Conservation (phyloP, 2,329 filamentous ascomycete species). For the Colletotrichum tofieldiae region DNA sequence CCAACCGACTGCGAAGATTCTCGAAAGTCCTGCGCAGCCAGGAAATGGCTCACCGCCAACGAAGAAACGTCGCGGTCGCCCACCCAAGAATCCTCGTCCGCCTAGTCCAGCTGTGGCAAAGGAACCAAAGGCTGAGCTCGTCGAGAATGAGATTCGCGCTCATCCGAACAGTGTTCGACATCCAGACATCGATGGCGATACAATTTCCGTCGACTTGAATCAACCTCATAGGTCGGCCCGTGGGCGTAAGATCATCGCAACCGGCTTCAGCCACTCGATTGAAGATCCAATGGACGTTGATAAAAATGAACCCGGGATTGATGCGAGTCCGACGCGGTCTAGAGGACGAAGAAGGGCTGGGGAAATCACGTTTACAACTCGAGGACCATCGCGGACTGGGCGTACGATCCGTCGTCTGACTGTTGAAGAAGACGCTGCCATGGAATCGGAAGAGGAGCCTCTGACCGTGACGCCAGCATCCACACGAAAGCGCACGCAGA, state of each 20-base stretch:
- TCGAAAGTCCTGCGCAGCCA: not conserved
- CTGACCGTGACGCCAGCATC: constrained; percentile 5
- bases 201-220: constrained; percentile 26
- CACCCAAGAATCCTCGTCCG: constrained; percentile 37
- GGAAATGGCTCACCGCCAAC: constrained; percentile 5
- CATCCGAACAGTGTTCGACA: not conserved
- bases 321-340: constrained; percentile 23
- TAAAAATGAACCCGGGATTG: constrained; percentile 11
- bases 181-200: constrained; percentile 12
- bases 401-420: not conserved
- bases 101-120: constrained; percentile 3
- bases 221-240: constrained; percentile 32
- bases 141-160: constrained; percentile 30
- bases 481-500: constrained; percentile 11
- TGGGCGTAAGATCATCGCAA: constrained; percentile 23
- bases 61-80: constrained; percentile 39
- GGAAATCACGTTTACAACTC: constrained; percentile 25
- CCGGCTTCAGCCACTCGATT: constrained; percentile 3
- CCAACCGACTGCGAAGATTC: constrained; percentile 1
- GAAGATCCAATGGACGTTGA: constrained; percentile 34
- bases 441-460: constrained; percentile 26
- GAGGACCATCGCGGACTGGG: constrained; percentile 16
- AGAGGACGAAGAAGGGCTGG: constrained; percentile 9
- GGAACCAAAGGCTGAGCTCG: not conserved
- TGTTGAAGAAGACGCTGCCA: not conserved